These are phyloP conservation scores for Coemansia sp. DNA, from an alignment of 192 early-diverging fungal genomes.

Conservation along the genomic window DNA sequence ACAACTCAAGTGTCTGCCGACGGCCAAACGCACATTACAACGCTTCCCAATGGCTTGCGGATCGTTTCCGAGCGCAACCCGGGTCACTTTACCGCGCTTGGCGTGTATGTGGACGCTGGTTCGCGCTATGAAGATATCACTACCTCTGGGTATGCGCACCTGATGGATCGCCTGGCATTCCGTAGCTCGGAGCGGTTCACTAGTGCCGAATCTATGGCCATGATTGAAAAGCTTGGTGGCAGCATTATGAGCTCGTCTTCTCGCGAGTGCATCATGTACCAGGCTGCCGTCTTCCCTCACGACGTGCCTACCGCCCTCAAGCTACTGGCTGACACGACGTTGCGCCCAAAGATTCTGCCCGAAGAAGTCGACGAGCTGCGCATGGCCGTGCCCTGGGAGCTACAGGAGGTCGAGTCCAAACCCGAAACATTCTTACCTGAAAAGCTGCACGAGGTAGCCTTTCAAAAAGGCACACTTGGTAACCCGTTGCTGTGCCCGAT, in stretches of 20 bases:
- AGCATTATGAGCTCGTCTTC: slow-evolving; percentile 88
- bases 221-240: slow-evolving; percentile 86
- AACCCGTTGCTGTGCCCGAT: slow-evolving; percentile 76
- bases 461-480: slow-evolving; percentile 75
- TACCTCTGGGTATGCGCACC: slow-evolving; percentile 76
- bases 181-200: slow-evolving; percentile 78
- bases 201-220: slow-evolving; percentile 68
- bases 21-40: slow-evolving; percentile 64
- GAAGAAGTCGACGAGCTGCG: slow-evolving; percentile 84
- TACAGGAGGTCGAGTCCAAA: slow-evolving; percentile 82
- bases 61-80: slow-evolving; percentile 79
- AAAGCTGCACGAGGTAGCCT: slow-evolving; percentile 83
- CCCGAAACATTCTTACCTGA: slow-evolving; percentile 88
- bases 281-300: slow-evolving; percentile 85
- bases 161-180: slow-evolving; percentile 92
- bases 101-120: slow-evolving; percentile 90
- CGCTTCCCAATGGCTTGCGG: slow-evolving; percentile 86
- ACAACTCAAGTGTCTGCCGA: slow-evolving; percentile 25
- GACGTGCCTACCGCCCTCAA: slow-evolving; percentile 73
- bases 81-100: slow-evolving; percentile 89
- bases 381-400: slow-evolving; percentile 80
- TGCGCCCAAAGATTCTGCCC: slow-evolving; percentile 68
- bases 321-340: slow-evolving; percentile 80
- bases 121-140: slow-evolving; percentile 76
- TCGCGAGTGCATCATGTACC: slow-evolving; percentile 95